Conservation (phyloP, 2,329 filamentous ascomycete species). For the Colletotrichum sp. region DNA sequence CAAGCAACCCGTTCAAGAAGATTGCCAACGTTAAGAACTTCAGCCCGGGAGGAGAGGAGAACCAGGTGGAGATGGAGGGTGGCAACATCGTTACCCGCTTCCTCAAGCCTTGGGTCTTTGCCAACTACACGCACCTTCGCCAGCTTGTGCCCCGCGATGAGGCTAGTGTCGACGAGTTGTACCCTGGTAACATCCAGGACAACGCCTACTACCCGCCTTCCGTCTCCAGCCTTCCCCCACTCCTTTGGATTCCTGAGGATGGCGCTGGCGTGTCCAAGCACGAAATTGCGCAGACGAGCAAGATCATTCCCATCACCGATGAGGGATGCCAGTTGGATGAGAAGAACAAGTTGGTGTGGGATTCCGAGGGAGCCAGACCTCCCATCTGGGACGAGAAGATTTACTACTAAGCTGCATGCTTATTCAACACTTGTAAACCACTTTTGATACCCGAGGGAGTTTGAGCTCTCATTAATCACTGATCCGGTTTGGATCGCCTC, state of each 20-base stretch:
- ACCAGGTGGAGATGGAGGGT: conserved; percentile 44
- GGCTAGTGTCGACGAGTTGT: conserved; percentile 55
- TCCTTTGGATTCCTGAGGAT: conserved; percentile 88
- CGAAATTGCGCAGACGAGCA: conserved; percentile 75
- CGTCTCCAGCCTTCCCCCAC: conserved; percentile 64
- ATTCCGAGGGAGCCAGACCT: conserved; percentile 44
- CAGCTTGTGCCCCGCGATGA: conserved; percentile 68
- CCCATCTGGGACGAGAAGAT: conserved; percentile 51
- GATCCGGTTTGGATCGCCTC: not conserved
- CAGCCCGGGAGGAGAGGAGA: conserved; percentile 24
- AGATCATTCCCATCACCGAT: conserved; percentile 80
- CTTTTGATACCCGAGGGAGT: conserved; percentile 17
- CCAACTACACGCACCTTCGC: conserved; percentile 74
- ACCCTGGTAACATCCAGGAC: conserved; percentile 64
- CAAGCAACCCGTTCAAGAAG: conserved; percentile 18
- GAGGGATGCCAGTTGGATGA: conserved; percentile 74
- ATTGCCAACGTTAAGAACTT: conserved; percentile 21
- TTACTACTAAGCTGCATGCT: conserved; percentile 38
- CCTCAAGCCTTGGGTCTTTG: conserved; percentile 78
- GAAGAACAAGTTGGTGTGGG: conserved; percentile 57
- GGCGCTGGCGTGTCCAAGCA: conserved; percentile 75
- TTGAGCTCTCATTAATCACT: conserved; percentile 9
- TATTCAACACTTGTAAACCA: conserved; percentile 1
- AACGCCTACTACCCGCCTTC: conserved; percentile 79
- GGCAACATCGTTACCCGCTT: conserved; percentile 69